Evolutionary conservation across 2,329 filamentous ascomycete species (phyloP), one percentile per base, ranked within the genome.

Genomic region (Penicillium sp.): DNA sequence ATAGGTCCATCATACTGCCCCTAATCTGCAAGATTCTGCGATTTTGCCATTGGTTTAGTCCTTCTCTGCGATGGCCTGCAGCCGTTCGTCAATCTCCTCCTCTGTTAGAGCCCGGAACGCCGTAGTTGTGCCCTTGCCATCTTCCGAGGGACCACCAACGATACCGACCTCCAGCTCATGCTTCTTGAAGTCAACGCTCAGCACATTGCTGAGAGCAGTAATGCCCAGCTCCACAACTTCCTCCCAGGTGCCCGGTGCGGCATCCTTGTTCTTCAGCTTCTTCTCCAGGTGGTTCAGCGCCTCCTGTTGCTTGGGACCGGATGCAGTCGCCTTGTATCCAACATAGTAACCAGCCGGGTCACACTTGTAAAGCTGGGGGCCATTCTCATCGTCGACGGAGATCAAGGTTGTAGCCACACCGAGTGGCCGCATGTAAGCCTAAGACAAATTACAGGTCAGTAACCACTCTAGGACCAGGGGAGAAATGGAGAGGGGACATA

Each of bases 111-210:
- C 89, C 75, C 93, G 88, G 84, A 99, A 99, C 61, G 82, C 83
- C 50, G 88, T 78, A 70, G 91, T 85, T 62, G 88, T 90, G 64
- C 91, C 92, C 75, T 96, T 90, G 66, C 93, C 93, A 72, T 96
- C 91, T 58, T 82, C 79, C 69, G 87, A 85, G 57, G 93, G 93
- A 29, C 92, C 93, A 65, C 95, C 95, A 54, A 97, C 95, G 72
- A 99, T 93, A 62, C 95, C 95, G 78, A 99, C 91, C 81, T 99
- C 95, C 75, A 99, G 88, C 83, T 99, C 95, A 69, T 90, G 90
- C 84, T 98, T 98, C 86, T 99, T 99, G 84, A 99, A 99, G 77
- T 99, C 95, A 77, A 98, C 96, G 78, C 93, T 97, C 64, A 99
- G 84, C 59, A 99, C 93, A 35, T 91, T 96, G 85, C 93, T 96